phyloP scores from a whole-genome alignment of 108 stramenopile genomes.

The Nitzschia sp. region DNA sequence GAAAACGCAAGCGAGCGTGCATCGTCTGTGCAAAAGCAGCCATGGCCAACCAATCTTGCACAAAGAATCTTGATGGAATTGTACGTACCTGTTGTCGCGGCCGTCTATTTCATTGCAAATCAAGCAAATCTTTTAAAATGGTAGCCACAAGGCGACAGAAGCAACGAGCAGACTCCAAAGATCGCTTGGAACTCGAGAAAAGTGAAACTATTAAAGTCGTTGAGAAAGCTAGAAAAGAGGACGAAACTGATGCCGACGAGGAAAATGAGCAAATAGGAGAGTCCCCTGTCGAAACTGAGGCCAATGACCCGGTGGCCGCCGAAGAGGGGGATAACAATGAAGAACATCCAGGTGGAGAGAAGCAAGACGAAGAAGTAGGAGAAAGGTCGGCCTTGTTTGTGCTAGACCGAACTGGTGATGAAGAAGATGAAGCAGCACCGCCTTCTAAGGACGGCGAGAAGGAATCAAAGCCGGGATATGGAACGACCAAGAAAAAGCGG shows the following conservation, averaged over 20 bases:
- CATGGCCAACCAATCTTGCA: no score
- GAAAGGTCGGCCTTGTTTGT: background rate
- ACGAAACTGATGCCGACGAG: background rate
- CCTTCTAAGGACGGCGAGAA: constrained; percentile 1
- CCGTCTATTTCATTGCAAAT: background rate
- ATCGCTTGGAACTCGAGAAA: background rate
- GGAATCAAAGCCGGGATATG: background rate
- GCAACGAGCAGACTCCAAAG: background rate
- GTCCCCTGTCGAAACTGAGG: background rate
- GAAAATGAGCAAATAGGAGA: background rate
- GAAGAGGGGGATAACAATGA: constrained; percentile 2
- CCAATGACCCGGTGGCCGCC: background rate
- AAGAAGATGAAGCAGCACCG: constrained; percentile 23
- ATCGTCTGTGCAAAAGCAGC: no score
- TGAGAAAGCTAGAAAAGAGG: background rate
- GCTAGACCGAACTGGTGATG: background rate
- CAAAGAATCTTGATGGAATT: no score
- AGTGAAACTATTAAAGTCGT: background rate
- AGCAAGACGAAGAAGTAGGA: background rate
- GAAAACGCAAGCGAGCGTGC: no score
- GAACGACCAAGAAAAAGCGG: background rate
- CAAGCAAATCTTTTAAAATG: constrained; percentile 1
- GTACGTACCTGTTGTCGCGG: no score
- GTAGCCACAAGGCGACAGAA: background rate
- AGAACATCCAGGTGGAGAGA: background rate